Evolutionary conservation across 2,329 filamentous ascomycete genomes (phyloP).

Genomic region (Atkinsonella hypoxylon): DNA sequence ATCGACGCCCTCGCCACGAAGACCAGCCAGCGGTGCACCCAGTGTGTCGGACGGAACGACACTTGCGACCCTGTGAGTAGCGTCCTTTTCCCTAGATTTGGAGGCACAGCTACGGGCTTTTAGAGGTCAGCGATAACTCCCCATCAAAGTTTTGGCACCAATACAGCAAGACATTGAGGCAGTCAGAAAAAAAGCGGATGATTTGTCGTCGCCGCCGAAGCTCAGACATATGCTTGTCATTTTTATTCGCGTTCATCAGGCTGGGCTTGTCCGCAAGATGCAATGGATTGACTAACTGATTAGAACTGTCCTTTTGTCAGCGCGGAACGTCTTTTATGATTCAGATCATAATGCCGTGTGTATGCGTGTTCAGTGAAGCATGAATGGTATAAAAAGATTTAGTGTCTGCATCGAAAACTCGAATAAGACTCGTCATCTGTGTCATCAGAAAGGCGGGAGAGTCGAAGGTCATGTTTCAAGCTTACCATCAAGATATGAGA

Average conservation of each 20-base stretch:
- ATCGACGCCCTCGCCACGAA: too few relatives aligned
- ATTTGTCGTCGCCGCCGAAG: conserved; percentile 36
- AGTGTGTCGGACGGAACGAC: too few relatives aligned
- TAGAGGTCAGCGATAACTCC: conserved; percentile 2
- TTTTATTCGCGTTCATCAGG: conserved; percentile 77
- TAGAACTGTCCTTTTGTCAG: conserved; percentile 12
- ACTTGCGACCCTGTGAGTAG: too few relatives aligned
- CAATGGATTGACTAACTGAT: conserved; percentile 12
- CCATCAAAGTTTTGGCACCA: conserved; percentile 5
- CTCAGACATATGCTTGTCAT: conserved; percentile 99
- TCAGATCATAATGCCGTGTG: not conserved
- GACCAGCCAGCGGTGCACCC: too few relatives aligned
- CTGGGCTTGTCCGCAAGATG: conserved; percentile 10
- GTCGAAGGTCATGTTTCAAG: not conserved
- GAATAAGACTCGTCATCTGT: conserved; percentile 67
- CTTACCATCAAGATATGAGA: not conserved
- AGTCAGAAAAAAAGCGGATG: conserved; percentile 17
- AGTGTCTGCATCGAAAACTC: conserved; percentile 61
- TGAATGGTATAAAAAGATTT: conserved; percentile 60
- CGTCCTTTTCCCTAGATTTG: too few relatives aligned
- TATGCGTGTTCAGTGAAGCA: conserved; percentile 40
- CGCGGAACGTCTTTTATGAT: conserved; percentile 3
- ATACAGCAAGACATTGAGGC: conserved; percentile 7
- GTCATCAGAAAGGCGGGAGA: conserved; percentile 6
- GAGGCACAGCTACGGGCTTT: not conserved